Evolutionary conservation across 2,329 filamentous ascomycete species (phyloP), one percentile per base, ranked within the genome.

Genomic region (Fusarium penzigii): DNA sequence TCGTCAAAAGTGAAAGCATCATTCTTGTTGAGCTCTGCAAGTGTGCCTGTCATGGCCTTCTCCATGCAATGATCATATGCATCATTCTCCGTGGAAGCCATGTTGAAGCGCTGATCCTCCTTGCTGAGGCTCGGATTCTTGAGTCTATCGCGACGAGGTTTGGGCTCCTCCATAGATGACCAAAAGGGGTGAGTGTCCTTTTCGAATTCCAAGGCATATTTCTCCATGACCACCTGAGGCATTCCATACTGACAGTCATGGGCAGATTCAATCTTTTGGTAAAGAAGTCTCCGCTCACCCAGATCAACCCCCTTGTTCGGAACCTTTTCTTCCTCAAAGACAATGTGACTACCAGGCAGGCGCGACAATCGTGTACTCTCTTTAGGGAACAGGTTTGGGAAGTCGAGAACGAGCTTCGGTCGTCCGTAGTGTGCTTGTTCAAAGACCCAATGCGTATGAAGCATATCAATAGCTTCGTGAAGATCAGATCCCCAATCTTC

Each of bases 391-490:
- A 38, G 39, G 10, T 49, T 54, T 2, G 58, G 51, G n/a, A 70
- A 66, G 6, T 59, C 44, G 43, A 71, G 53, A 1, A 59, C 57
- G 14, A 73, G 55, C 36, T 63, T 50, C 9, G 58, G 62, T 1
- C 46, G 43, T 2, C 63, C 63, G 52, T 72, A 71, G 52, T 75
- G 65, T 46, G 71, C 68, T 34, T 68, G 38, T 50, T 76, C 66
- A 41, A 69, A 73, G 3, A 71, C 9, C 34, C 53, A 52, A 46
- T 76, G 74, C 3, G 65, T 62, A 12, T 53, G 58, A n/a, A 72
- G 61, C 66, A 73, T 73, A 7, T 52, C 39, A 9, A 70, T 56
- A 17, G 58, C 67, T 39, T 73, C 65, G 6, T 57, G 44, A n/a
- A 73, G 56, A 17, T 64, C 58, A 6, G 50, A 45, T 10, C 65